Percentiles rank a stretch among this genome's conserved stretches.
Conservation (phyloP, 768 basidiomycete genomes). For the Candolleomyces eurysporus region DNA sequence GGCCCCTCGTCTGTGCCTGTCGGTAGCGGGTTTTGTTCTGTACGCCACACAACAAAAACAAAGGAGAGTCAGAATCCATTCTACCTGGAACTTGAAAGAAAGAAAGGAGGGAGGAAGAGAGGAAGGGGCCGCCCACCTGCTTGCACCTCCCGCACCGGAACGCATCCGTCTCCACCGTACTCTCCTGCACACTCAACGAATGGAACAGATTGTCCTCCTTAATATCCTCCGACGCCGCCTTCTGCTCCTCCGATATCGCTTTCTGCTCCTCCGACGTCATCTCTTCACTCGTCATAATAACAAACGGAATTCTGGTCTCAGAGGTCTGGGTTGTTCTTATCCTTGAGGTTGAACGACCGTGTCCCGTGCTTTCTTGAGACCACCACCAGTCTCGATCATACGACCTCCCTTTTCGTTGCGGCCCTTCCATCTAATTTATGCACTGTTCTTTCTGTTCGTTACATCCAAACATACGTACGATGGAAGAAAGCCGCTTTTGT, state of each 20-base stretch:
- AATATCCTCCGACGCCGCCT: constrained; percentile 79
- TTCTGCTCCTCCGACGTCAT: constrained; percentile 97
- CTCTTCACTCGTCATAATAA: constrained; percentile 86
- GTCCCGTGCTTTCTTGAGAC: no score
- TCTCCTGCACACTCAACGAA: constrained; percentile 84
- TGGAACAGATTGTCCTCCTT: constrained; percentile 87
- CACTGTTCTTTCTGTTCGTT: no score
- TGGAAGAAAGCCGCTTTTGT: no score
- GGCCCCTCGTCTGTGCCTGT: constrained; percentile 95
- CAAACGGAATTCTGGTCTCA: constrained; percentile 72
- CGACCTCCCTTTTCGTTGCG: no score
- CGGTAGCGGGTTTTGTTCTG: constrained; percentile 88
- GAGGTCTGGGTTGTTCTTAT: constrained; percentile 87
- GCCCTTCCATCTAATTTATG: no score
- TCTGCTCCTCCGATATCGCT: no score
- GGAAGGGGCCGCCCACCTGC: constrained; percentile 52
- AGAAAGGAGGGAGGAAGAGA: no score
- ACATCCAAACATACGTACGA: no score
- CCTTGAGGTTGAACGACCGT: constrained; percentile 97
- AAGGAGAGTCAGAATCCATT: no score
- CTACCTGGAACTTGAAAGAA: no score
- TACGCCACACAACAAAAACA: no score
- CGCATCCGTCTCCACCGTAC: constrained; percentile 92
- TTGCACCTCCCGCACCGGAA: constrained; percentile 98
- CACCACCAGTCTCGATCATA: no score